phyloP scores from a whole-genome alignment of 2,329 filamentous ascomycete species.

The Colletotrichum destructivum region DNA sequence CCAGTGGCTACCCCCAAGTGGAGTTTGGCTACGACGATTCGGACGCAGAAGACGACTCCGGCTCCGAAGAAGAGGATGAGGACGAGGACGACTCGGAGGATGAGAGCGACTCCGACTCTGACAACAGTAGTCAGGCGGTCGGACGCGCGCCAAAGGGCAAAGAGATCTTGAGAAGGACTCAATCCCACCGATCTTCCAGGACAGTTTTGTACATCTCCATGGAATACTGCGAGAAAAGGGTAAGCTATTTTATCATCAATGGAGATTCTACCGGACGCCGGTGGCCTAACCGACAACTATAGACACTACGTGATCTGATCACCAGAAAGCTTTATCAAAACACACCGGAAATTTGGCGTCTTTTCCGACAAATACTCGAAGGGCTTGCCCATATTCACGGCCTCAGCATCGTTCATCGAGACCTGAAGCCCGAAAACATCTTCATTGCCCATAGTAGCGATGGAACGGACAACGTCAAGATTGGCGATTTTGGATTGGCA shows the following conservation, averaged over 20 bases:
- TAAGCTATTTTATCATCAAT: slow-evolving; percentile 54
- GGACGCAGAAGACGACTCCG: slow-evolving; percentile 54
- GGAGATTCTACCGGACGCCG: background rate
- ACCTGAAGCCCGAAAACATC: slow-evolving; percentile 97
- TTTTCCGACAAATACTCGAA: slow-evolving; percentile 93
- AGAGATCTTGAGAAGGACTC: slow-evolving; percentile 42
- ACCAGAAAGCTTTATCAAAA: slow-evolving; percentile 81
- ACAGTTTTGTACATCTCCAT: slow-evolving; percentile 97
- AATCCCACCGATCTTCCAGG: slow-evolving; percentile 68
- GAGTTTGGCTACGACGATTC: slow-evolving; percentile 80
- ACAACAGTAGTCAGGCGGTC: slow-evolving; percentile 47
- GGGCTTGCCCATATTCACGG: slow-evolving; percentile 92
- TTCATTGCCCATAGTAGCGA: slow-evolving; percentile 83
- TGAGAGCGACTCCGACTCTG: slow-evolving; percentile 56
- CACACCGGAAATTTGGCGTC: slow-evolving; percentile 85
- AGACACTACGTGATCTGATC: slow-evolving; percentile 92
- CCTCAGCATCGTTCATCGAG: slow-evolving; percentile 92
- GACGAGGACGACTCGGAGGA: slow-evolving; percentile 60
- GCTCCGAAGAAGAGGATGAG: slow-evolving; percentile 56
- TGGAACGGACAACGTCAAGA: slow-evolving; percentile 89
- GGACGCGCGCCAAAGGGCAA: slow-evolving; percentile 42
- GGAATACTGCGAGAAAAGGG: slow-evolving; percentile 96
- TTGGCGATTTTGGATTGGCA: slow-evolving; percentile 96
- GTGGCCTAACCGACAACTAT: slow-evolving; percentile 36
- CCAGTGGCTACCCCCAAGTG: slow-evolving; percentile 81